Evolutionary conservation across 768 basidiomycete genomes (phyloP).

Genomic region (Tricholoma terreum): DNA sequence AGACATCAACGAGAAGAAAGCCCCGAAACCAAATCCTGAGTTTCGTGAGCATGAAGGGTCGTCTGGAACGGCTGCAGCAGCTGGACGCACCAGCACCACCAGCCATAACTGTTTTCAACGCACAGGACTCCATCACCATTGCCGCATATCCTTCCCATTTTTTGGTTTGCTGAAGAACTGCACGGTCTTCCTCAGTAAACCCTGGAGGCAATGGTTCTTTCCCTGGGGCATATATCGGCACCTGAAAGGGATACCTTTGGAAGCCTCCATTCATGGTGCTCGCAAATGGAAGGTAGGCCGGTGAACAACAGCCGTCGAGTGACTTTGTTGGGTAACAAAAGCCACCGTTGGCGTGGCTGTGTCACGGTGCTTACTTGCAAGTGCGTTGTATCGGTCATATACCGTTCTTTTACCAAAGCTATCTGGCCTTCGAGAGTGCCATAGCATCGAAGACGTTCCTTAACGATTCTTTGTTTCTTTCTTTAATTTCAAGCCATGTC

Average conservation of each 20-base stretch:
- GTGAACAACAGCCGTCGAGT: slow-evolving; percentile 9
- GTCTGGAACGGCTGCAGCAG: slow-evolving; percentile 11
- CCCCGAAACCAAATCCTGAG: slow-evolving; percentile 86
- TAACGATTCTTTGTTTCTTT: slow-evolving; percentile 11
- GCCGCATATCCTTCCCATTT: slow-evolving; percentile 74
- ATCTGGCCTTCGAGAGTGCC: slow-evolving; percentile 4
- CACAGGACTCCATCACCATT: slow-evolving; percentile 82
- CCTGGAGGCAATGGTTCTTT: slow-evolving; percentile 88
- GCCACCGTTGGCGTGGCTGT: neutral
- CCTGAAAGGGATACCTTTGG: slow-evolving; percentile 39
- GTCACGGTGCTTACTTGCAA: no score
- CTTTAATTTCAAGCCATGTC: slow-evolving; percentile 26
- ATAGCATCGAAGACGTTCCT: slow-evolving; percentile 9
- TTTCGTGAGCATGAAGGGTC: neutral
- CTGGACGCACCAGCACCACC: slow-evolving; percentile 72
- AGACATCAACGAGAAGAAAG: slow-evolving; percentile 96
- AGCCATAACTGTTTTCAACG: slow-evolving; percentile 75
- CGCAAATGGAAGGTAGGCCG: neutral
- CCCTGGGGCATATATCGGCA: slow-evolving; percentile 80
- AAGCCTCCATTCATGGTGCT: slow-evolving; percentile 10
- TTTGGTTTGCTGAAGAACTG: slow-evolving; percentile 60
- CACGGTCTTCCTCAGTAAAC: slow-evolving; percentile 74
- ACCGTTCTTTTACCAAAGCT: neutral
- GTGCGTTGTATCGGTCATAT: neutral
- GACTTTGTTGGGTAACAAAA: neutral